Base-by-base conservation (phyloP, 2,329 filamentous ascomycete genomes). In the Trichoderma asperellum region DNA sequence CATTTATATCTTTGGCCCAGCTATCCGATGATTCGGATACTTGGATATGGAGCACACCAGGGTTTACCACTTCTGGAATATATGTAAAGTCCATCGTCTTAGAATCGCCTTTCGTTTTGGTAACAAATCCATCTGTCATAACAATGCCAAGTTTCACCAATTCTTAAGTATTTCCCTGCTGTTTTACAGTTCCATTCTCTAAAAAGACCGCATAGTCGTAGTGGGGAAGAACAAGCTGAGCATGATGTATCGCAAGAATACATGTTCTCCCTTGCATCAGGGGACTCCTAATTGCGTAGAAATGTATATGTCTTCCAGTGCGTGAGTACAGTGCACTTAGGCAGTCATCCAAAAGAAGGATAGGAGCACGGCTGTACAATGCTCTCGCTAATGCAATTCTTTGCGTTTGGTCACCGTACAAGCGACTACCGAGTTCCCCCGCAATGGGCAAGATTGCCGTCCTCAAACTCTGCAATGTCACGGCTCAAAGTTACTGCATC, bases 381-480 rank as follows among this genome's bases (percentile, higher is more conserved):
- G 94, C 94, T 74, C 94, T 88, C 14, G 94, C 94, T 37, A 97
- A 86, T n/a, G 93, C 96, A 59, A 97, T 96, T 65, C 94, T 89
- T 79, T 97, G 93, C 80, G 97, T 97, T 79, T 97, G 94, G 10
- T 94, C 94, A 70, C 94, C 94, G 2, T 94, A 97, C 14, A 97
- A 86, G 40, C 93, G 93, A 70, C 97, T 95, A 52, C 94, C 94
- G 79, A 96, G 97, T 78, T 97, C 94, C 61, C 94, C 94, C 35
- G 97, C 93, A 47, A 96, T 81, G 0, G 0, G 94, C 97, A 79
- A 94, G 87, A 76, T 97, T 94, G 43, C 94, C 94, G 70, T 88
- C 88, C 77, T 96, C 92, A 5, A 97, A 85, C 52, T 96, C 94
- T 71, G 94, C 87, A 14, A 97, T 83, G 77, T 97, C 94, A 1